These are phyloP conservation scores for Copromyces sp. DNA, from an alignment of 495 filamentous ascomycete genomes.

Conservation along the genomic window DNA sequence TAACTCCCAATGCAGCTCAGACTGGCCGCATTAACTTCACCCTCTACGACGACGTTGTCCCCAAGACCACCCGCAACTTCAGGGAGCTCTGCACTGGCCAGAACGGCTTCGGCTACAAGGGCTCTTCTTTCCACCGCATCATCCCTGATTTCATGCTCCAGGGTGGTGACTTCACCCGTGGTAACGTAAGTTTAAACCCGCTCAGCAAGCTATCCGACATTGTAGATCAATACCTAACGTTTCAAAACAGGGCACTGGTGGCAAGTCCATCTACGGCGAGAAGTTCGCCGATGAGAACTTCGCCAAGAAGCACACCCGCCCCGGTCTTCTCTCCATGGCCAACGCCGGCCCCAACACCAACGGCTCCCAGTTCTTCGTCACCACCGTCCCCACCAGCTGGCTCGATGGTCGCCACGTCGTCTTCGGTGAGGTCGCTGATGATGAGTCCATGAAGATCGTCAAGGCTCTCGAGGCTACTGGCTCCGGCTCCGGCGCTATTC, in stretches of 20 bases:
- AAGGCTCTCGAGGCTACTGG: slow-evolving; percentile 65
- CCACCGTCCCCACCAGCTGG: slow-evolving; percentile 60
- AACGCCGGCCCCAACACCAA: slow-evolving; percentile 76
- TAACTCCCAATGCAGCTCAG: slow-evolving; percentile 46
- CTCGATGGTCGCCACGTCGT: slow-evolving; percentile 74
- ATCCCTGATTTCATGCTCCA: slow-evolving; percentile 98
- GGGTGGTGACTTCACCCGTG: slow-evolving; percentile 97
- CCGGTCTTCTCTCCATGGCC: slow-evolving; percentile 69
- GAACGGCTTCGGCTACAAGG: slow-evolving; percentile 77
- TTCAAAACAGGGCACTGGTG: slow-evolving; percentile 57
- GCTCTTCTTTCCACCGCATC: slow-evolving; percentile 86
- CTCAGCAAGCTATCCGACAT: background rate
- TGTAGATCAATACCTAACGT: slow-evolving; percentile 3
- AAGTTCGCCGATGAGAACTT: slow-evolving; percentile 83
- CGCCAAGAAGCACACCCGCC: slow-evolving; percentile 48
- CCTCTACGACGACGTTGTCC: slow-evolving; percentile 79
- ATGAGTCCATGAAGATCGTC: slow-evolving; percentile 52
- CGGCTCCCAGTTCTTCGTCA: slow-evolving; percentile 73
- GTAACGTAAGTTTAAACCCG: slow-evolving; percentile 55
- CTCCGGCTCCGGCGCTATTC: slow-evolving; percentile 48
- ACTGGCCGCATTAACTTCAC: slow-evolving; percentile 77
- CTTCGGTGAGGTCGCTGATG: slow-evolving; percentile 66
- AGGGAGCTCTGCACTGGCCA: slow-evolving; percentile 84
- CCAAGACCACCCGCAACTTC: slow-evolving; percentile 93
- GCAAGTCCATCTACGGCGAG: slow-evolving; percentile 81